Base-by-base conservation (phyloP, 805 yeast genomes). In the Starmerella stigmatis region DNA sequence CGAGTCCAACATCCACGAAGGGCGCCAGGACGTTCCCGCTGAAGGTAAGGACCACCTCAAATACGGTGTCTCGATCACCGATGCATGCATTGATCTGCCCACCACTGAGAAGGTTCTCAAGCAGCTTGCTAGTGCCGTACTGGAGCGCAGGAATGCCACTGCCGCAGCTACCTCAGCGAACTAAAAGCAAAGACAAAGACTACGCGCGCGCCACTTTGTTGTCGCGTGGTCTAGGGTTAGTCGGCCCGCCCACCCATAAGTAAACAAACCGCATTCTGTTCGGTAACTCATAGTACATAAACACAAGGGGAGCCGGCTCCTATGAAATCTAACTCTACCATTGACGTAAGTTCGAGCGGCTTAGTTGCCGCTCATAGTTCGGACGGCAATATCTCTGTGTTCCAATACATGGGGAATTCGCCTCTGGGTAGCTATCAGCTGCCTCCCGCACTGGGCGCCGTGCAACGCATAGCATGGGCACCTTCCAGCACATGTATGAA, bases 51-150 rank as follows among this genome's bases (percentile, higher is more conserved):
- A 71, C 44, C 75, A 71, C 19, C 75, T 89, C 66, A 76, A 81
- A 60, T 89, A 89, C 67, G 98, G 98, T 51, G 84, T 86, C 52
- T 83, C 94, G 25, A 86, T 89, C 58, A 89, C 98, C n/a, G 98
- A 89, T 65, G 95, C 96, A 26, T 89, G 98, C 72, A 86, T 89
- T 49, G 75, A 85, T 49, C 85, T 94, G 86, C 92, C 82, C 44
- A 70, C 77, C 40, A 89, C 98, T 15, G 89, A 72, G 40, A 66
- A 64, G 21, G 89, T 86, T 45, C 71, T 89, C 56, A 73, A 71
- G 42, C 68, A 70, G 42, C 75, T 89, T 57, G 79, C 96, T 21
- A 73, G 74, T 27, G 94, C 95, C 48, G 92, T 89, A 25, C 75
- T 76, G 64, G 69, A 70, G 39, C 81, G 96, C 72, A 80, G 96